Evolutionary conservation across 1,284 basidiomycete species (phyloP), one percentile per base, ranked within the genome.

Genomic region (Exobasidium rhododendri): DNA sequence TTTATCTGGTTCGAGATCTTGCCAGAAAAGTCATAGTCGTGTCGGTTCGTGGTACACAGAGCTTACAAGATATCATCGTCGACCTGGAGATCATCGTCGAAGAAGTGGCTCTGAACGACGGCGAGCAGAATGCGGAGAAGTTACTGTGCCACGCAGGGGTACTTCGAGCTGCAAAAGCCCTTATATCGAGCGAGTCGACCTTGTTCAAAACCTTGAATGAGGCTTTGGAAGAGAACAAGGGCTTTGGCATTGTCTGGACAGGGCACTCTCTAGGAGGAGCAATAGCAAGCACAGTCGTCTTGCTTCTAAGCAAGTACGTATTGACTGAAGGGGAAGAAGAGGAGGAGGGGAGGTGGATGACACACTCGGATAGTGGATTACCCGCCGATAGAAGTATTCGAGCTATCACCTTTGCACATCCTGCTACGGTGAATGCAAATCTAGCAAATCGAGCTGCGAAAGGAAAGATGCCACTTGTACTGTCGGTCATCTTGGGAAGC

Each of bases 1-100:
- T 79, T 61, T 79, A 78, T 66, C 57, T 79, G 20, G 68, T 76
- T 2, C 69, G 73, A 29, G 77, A 79, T 61, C 66, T 70, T 26
- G 64, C 66, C 5, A 72, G 75, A 49, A 73, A 73, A 61, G 70
- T 72, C 43, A 70, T 79, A 51, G 74, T 74, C 51, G 75, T 79
- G 0, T 71, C 74, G 2, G 72, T 79, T 4, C 69, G 77, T 2
- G 77, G 77, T 6, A 79, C 75, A 14, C 77, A 79, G 51, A 75
- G 73, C 5, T 74, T 79, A 53, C 71, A 71, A 14, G 77, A 79
- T 59, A 78, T 79, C 59, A 77, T 79, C 11, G 75, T 78, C 20
- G 77, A 79, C 59, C 53, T 79, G 44, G 77, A 79, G 28, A 61
- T 79, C 65, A 65, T 67, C 29, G 72, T 74, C 13, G 71, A 73